A percentile compares a stretch with the other conserved stretches of the same genome.
These are phyloP conservation scores for Daedaleopsis nitida DNA, from an alignment of 768 basidiomycete species.

Conservation along the genomic window DNA sequence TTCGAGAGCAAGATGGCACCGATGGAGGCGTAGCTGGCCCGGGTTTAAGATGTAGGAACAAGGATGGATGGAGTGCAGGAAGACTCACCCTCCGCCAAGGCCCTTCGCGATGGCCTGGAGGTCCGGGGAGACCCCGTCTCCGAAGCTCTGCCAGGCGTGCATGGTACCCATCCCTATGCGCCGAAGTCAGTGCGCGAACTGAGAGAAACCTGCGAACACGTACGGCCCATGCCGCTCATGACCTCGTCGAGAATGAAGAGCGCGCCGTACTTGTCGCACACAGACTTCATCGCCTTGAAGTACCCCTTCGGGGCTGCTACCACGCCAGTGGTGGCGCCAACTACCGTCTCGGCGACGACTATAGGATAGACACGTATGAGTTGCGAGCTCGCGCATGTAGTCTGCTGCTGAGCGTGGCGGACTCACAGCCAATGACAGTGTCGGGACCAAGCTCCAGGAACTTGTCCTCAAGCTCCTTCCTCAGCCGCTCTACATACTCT, in stretches of 20 bases:
- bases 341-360: conserved; percentile 88
- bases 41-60: neutral
- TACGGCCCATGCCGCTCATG: conserved; percentile 91
- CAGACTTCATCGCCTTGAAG: conserved; percentile 81
- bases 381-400: neutral
- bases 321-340: conserved; percentile 82
- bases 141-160: conserved; percentile 85
- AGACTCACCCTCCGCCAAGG: conserved; percentile 78
- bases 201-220: conserved; percentile 31
- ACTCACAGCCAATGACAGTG: conserved; percentile 80
- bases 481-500: conserved; percentile 76
- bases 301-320: conserved; percentile 82
- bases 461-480: conserved; percentile 83
- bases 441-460: conserved; percentile 81
- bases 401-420: conserved; percentile 2
- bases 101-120: conserved; percentile 90
- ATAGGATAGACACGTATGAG: neutral
- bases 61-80: neutral
- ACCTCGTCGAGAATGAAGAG: conserved; percentile 90
- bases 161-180: conserved; percentile 78
- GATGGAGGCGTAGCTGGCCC: conserved; percentile 71
- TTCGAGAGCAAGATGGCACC: conserved; percentile 80
- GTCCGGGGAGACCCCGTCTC: conserved; percentile 78
- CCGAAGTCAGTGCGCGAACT: neutral
- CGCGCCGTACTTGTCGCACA: conserved; percentile 71